A percentile compares a stretch with the other conserved stretches of the same genome.
Conservation (phyloP, 768 basidiomycete genomes). For the Filobasidium floriforme region DNA sequence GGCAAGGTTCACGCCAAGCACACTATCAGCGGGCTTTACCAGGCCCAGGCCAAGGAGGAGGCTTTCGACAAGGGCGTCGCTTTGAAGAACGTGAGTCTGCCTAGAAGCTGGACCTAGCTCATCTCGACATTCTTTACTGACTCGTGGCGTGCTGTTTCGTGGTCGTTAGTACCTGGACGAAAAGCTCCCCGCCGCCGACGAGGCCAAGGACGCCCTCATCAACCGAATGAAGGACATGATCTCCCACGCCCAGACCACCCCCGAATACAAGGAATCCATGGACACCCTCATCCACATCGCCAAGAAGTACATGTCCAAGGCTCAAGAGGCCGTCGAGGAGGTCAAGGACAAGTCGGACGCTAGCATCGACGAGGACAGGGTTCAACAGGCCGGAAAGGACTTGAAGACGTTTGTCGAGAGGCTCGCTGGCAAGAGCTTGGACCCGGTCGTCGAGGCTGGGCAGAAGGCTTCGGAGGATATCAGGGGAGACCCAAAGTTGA, state of each 20-base stretch:
- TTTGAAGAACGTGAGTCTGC: constrained; percentile 23
- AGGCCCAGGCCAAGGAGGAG: constrained; percentile 41
- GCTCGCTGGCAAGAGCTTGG: constrained; percentile 44
- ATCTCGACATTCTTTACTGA: background rate
- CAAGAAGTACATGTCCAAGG: constrained; percentile 47
- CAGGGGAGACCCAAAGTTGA: constrained; percentile 43
- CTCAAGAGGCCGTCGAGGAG: constrained; percentile 41
- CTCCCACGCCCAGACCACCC: constrained; percentile 43
- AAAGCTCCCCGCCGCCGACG: constrained; percentile 44
- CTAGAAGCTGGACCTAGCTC: background rate
- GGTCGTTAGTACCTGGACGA: constrained; percentile 43
- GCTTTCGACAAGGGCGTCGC: constrained; percentile 35
- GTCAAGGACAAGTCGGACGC: constrained; percentile 38
- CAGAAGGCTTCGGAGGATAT: constrained; percentile 44
- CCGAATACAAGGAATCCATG: constrained; percentile 44
- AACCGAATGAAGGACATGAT: constrained; percentile 43
- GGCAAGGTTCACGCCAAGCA: constrained; percentile 43
- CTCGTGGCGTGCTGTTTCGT: too few relatives aligned
- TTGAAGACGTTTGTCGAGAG: constrained; percentile 45
- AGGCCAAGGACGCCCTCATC: constrained; percentile 45
- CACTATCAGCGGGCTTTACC: constrained; percentile 39
- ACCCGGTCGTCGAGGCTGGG: constrained; percentile 38
- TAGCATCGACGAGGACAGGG: constrained; percentile 41
- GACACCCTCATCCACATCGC: constrained; percentile 43
- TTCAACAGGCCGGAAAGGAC: constrained; percentile 44